Base-by-base conservation (phyloP, 139 green algal genomes). In the Haematococcus lacustris region DNA sequence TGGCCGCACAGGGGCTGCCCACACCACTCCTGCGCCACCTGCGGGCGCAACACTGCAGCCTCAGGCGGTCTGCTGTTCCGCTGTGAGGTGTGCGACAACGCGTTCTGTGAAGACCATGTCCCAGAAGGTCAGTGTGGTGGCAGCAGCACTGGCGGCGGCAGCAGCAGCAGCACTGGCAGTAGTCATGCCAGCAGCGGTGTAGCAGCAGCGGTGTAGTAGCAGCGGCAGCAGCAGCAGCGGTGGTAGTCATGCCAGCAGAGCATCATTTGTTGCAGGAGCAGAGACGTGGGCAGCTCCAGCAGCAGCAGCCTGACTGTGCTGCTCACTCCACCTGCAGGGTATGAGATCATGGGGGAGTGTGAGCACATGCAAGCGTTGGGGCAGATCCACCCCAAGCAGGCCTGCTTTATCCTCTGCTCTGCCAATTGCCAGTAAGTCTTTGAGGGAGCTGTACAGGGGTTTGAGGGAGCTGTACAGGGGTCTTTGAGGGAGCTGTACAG, bases 81-180 rank as follows among this genome's bases (percentile, higher is more conserved):
- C 37, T 87, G 78, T 63, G 76, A 84, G 67, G 74, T 80, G 72
- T 88, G 82, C 30, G 71, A 79, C 38, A 69, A 66, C 5, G 82
- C 82, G 1, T 91, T 59, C 65, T 91, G 86, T 66, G 86, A 91
- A 76, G 86, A 91, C 71, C 75, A 84, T 79, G 77, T 91, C 57
- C 84, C 84, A 0, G 51, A 71, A 69, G 67, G 71, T 78, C 40
- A 73, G 67, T 65, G 66, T 28, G 3, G 26, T 37, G 66, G 51
- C 59, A 69, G 57, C n/a, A n/a, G n/a, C n/a, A n/a, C n/a, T n/a
- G n/a, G n/a, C n/a, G n/a, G n/a, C n/a, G n/a, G n/a, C n/a, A n/a
- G n/a, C n/a, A n/a, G n/a, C n/a, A n/a, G n/a, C n/a, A n/a, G n/a
- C n/a, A n/a, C n/a, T n/a, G n/a, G n/a, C n/a, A n/a, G n/a, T n/a